These are phyloP conservation scores for Pharus latifolius DNA, from an alignment of 176 grass and related monocot genomes.

Conservation along the genomic window DNA sequence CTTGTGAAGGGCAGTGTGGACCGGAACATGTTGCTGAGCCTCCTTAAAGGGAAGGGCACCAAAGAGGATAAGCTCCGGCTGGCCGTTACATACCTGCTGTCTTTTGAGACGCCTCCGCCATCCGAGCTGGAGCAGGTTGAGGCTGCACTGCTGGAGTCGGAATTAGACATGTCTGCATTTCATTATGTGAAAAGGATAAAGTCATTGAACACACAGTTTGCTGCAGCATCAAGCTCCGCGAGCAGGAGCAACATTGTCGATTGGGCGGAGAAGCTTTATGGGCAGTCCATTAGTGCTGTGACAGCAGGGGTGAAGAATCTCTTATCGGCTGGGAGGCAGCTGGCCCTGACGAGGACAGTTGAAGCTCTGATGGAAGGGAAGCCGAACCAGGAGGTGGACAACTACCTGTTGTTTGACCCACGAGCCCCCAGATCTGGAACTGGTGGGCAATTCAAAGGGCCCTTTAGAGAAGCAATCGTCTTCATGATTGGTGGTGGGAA, in stretches of 20 bases:
- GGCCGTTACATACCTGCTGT: constrained; percentile 81
- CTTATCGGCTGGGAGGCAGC: constrained; percentile 77
- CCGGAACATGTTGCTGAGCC: constrained; percentile 40
- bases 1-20: constrained; percentile 66
- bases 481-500: constrained; percentile 99
- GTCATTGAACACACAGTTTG: constrained; percentile 72
- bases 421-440: constrained; percentile 63
- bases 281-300: constrained; percentile 77
- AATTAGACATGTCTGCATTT: constrained; percentile 79
- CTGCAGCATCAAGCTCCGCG: constrained; percentile 59
- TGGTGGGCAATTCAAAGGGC: constrained; percentile 79
- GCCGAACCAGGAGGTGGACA: constrained; percentile 81
- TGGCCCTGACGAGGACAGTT: constrained; percentile 82
- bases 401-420: constrained; percentile 82
- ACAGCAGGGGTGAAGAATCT: constrained; percentile 89
- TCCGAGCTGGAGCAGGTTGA: constrained; percentile 83
- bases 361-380: constrained; percentile 91
- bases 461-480: constrained; percentile 97
- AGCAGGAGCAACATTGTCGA: constrained; percentile 86
- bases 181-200: constrained; percentile 92
- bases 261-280: constrained; percentile 97
- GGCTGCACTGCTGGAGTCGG: constrained; percentile 53
- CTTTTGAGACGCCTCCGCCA: constrained; percentile 48
- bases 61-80: constrained; percentile 90
- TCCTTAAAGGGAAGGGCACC: constrained; percentile 76